phyloP scores from a whole-genome alignment of 2,329 filamentous ascomycete genomes.

The Ophiocordyceps robertsii region DNA sequence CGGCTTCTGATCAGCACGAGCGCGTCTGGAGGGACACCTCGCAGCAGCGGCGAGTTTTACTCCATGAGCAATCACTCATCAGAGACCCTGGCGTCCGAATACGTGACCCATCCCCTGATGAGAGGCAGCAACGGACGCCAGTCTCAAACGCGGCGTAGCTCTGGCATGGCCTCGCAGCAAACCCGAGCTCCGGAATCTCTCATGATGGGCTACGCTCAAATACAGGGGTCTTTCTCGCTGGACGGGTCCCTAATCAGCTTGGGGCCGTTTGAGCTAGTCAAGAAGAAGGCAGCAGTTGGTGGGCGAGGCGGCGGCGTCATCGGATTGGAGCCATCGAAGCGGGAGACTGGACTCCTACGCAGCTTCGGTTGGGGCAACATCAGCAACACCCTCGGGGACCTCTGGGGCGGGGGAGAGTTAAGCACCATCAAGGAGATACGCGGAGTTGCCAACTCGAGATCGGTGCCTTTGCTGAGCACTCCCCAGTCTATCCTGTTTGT shows the following conservation, averaged over 20 bases:
- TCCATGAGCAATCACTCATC: slow-evolving; percentile 89
- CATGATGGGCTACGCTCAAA: slow-evolving; percentile 97
- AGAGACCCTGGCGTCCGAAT: slow-evolving; percentile 86
- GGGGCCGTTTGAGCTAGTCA: slow-evolving; percentile 86
- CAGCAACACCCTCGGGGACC: slow-evolving; percentile 73
- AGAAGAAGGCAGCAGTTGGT: slow-evolving; percentile 81
- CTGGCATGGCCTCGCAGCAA: slow-evolving; percentile 28
- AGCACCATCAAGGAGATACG: slow-evolving; percentile 96
- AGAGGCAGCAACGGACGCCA: slow-evolving; percentile 23
- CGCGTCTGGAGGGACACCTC: slow-evolving; percentile 58
- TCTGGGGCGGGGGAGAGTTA: slow-evolving; percentile 75
- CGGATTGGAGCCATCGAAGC: slow-evolving; percentile 60
- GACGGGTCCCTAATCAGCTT: slow-evolving; percentile 87
- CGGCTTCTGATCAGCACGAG: slow-evolving; percentile 68
- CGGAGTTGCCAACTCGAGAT: slow-evolving; percentile 70
- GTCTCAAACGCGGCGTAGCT: slow-evolving; percentile 31
- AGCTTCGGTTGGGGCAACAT: slow-evolving; percentile 80
- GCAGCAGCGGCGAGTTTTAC: slow-evolving; percentile 92
- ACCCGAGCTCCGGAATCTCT: slow-evolving; percentile 56
- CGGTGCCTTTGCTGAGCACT: slow-evolving; percentile 83
- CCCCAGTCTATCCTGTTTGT: slow-evolving; percentile 95
- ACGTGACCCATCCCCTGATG: slow-evolving; percentile 41
- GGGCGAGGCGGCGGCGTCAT: slow-evolving; percentile 80
- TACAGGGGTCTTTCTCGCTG: slow-evolving; percentile 81
- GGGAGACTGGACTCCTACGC: slow-evolving; percentile 67